Base-by-base conservation (phyloP, 192 early-diverging fungal genomes). In the Rhizophlyctis rosea region DNA sequence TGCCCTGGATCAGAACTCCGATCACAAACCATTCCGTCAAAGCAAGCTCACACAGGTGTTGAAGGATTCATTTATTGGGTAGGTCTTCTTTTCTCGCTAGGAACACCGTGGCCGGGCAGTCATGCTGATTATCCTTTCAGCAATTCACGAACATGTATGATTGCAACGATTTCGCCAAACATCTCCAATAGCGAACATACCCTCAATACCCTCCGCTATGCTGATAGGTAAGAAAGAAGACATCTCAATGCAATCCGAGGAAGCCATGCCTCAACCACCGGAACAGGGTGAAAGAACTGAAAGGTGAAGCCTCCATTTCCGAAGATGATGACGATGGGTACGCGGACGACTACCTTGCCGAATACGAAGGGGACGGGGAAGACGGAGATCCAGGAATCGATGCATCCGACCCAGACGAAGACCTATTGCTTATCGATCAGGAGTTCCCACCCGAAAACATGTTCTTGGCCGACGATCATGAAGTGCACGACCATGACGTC, bases 61-160 rank as follows among this genome's bases (percentile, higher is more conserved):
- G 25, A 98, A 98, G 65, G 97, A 99, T 73, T 98, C 95, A 16
- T 95, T 99, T 71, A 87, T 98, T 65, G 97, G 96, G 79, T 81
- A 47, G 7, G 56, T 30, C 31, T 24, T 24, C 64, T 39, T n/a
- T 39, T 52, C 29, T 14, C 13, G 25, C 50, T 27, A 54, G 3
- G 14, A 3, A 14, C 34, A 62, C 25, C 13, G 9, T 16, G 49
- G 13, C 3, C 27, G 29, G 39, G n/a, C n/a, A n/a, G n/a, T n/a
- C n/a, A n/a, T n/a, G n/a, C n/a, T n/a, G n/a, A 30, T 3, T 25
- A 60, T 54, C 59, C 36, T 28, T 1, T 1, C 53, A 80, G 80
- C 16, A 93, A 99, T 70, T 95, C 94, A 27, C 82, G 92, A 13
- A 96, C 97, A 0, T 99, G 95, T 69, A 99, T 99, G 97, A 89